These are phyloP conservation scores for Lachnellula hyalina DNA, from an alignment of 2,329 filamentous ascomycete genomes.

Conservation along the genomic window DNA sequence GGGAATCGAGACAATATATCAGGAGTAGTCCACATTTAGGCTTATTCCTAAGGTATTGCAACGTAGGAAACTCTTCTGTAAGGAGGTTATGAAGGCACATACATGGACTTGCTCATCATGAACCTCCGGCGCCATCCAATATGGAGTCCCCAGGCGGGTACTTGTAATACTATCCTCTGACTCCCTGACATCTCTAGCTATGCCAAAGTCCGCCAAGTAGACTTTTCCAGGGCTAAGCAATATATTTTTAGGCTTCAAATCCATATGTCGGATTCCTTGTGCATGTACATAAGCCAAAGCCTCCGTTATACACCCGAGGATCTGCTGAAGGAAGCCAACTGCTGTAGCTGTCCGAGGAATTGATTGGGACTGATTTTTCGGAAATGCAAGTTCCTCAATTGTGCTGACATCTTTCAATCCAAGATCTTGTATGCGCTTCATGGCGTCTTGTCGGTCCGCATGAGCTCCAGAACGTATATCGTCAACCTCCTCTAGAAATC, in stretches of 20 bases:
- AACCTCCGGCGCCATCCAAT: slow-evolving; percentile 43
- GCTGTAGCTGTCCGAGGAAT: slow-evolving; percentile 27
- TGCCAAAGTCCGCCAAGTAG: slow-evolving; percentile 46
- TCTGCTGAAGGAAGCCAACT: slow-evolving; percentile 38
- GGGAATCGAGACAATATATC: too few species aligned
- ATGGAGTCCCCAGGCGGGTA: slow-evolving; percentile 35
- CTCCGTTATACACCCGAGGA: slow-evolving; percentile 39
- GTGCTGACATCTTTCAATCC: slow-evolving; percentile 34
- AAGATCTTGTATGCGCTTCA: slow-evolving; percentile 35
- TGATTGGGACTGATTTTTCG: slow-evolving; percentile 8
- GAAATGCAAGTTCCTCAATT: slow-evolving; percentile 9
- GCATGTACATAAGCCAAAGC: slow-evolving; percentile 21
- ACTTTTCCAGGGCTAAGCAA: slow-evolving; percentile 41
- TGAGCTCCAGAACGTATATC: slow-evolving; percentile 36
- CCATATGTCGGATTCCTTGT: slow-evolving; percentile 40
- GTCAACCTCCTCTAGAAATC: slow-evolving; percentile 41
- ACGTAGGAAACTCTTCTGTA: too few species aligned
- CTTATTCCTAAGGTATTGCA: too few species aligned
- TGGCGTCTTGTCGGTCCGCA: slow-evolving; percentile 35
- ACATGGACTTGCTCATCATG: slow-evolving; percentile 32
- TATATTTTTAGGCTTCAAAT: slow-evolving; percentile 46
- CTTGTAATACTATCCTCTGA: slow-evolving; percentile 42
- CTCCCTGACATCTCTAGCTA: slow-evolving; percentile 42
- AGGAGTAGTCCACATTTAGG: too few species aligned
- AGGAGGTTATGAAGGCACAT: too few species aligned